Base-by-base conservation (phyloP, 2,329 filamentous ascomycete genomes). In the Trichoderma atrobrunneum region DNA sequence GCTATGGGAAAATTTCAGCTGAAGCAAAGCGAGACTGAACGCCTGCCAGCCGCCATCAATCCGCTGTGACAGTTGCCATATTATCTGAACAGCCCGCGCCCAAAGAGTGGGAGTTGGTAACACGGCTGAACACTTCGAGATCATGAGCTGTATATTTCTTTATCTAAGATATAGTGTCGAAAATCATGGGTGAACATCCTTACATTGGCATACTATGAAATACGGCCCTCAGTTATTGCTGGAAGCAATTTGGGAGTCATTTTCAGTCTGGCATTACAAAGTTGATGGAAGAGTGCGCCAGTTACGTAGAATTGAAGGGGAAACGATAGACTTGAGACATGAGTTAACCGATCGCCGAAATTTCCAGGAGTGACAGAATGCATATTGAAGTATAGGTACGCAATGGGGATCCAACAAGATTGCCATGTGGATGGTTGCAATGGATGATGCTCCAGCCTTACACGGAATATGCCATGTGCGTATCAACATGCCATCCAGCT, bases 381-480 rank as follows among this genome's bases (percentile, higher is more conserved):
- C 7, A 43, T 12, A 21, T 51, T n/a, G n/a, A n/a, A n/a, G n/a
- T n/a, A 0, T 21, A 21, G 43, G 3, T 21, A 7, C 7, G 1
- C 7, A n/a, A 8, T 8, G 16, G 16, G 39, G 16, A 43, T 43
- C 10, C 7, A 43, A 8, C 16, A 51, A 21, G 43, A 51, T 51
- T 2, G 43, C 2, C 4, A 48, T 51, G n/a, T 21, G 18, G 43
- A 21, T 51, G 10, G 39, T 51, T 21, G 12, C 1, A 4, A 51
- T 51, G n/a, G 5, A 51, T 51, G 34, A 4, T 48, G n/a, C 4
- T 4, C 2, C 7, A 1, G 39, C 39, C 8, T 4, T 10, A n/a
- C 18, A 48, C 8, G 0, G 1, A 48, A 1, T 2, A 18, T 18
- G 39, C 3, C 2, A n/a, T 10, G 18, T 12, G 16, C 3, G 8